phyloP scores from a whole-genome alignment of 371 early-diverging fungal genomes.

The Syncephalastrum monosporum region DNA sequence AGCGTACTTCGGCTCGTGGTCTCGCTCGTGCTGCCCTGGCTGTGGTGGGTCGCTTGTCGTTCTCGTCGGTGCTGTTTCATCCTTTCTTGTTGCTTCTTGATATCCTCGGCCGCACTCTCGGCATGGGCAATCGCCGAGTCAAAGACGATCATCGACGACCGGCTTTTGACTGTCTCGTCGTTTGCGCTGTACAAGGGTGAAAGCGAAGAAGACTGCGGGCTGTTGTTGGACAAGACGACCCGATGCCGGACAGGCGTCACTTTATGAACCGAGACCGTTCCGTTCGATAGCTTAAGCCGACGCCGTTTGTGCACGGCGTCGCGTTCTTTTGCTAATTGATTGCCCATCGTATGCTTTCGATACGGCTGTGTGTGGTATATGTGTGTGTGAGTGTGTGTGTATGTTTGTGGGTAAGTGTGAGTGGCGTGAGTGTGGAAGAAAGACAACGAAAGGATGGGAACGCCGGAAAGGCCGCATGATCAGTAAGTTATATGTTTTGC shows the following conservation, averaged over 20 bases:
- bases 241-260: slow-evolving; percentile 26
- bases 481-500: too few relatives aligned
- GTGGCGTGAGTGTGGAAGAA: slow-evolving; percentile 4
- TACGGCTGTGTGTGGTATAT: too few relatives aligned
- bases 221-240: slow-evolving; percentile 21
- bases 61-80: too few relatives aligned
- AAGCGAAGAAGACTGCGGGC: slow-evolving; percentile 12
- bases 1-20: too few relatives aligned
- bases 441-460: background rate
- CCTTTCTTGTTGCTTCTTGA: background rate
- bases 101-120: slow-evolving; percentile 11
- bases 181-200: slow-evolving; percentile 6
- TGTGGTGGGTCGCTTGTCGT: background rate
- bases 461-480: too few relatives aligned
- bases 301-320: background rate
- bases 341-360: slow-evolving; percentile 4
- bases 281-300: background rate
- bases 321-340: slow-evolving; percentile 9
- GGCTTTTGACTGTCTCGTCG: background rate
- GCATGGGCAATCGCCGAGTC: slow-evolving; percentile 14
- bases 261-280: slow-evolving; percentile 2
- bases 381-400: background rate
- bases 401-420: background rate
- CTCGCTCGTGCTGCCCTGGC: background rate
- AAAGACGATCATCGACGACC: slow-evolving; percentile 9